phyloP scores from a whole-genome alignment of 148 eudicot species.

The Hydrangea macrophylla region DNA sequence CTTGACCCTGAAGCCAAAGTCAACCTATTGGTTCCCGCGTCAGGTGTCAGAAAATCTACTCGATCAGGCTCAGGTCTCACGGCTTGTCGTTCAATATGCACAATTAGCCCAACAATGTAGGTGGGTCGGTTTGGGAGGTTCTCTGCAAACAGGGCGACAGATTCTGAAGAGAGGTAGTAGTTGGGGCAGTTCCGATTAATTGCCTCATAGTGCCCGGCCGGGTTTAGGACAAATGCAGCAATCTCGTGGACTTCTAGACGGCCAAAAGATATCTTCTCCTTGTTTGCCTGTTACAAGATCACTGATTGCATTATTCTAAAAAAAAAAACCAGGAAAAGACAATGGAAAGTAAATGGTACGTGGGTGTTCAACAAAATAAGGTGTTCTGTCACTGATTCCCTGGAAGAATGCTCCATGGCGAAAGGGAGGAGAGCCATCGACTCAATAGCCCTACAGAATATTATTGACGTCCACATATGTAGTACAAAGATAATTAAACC shows the following conservation, averaged over 20 bases:
- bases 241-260: slow-evolving; percentile 84
- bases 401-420: no score
- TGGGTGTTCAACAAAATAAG: background rate
- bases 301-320: background rate
- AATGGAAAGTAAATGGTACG: background rate
- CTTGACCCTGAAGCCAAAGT: slow-evolving; percentile 37
- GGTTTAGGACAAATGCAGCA: slow-evolving; percentile 85
- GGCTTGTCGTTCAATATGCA: slow-evolving; percentile 73
- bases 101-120: slow-evolving; percentile 85
- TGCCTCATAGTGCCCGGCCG: slow-evolving; percentile 84
- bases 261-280: slow-evolving; percentile 84
- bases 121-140: slow-evolving; percentile 65
- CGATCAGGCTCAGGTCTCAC: slow-evolving; percentile 38
- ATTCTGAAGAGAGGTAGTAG: slow-evolving; percentile 83
- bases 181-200: slow-evolving; percentile 71
- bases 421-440: background rate
- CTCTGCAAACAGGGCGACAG: slow-evolving; percentile 81
- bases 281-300: slow-evolving; percentile 60
- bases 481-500: no score
- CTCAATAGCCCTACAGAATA: background rate
- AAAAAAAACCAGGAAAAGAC: background rate
- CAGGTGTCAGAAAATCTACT: slow-evolving; percentile 28
- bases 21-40: slow-evolving; percentile 33
- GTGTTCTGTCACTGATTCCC: background rate
- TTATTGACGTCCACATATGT: background rate